Conservation (phyloP, 352 stramenopile species). For the Globisporangium takayamanum region DNA sequence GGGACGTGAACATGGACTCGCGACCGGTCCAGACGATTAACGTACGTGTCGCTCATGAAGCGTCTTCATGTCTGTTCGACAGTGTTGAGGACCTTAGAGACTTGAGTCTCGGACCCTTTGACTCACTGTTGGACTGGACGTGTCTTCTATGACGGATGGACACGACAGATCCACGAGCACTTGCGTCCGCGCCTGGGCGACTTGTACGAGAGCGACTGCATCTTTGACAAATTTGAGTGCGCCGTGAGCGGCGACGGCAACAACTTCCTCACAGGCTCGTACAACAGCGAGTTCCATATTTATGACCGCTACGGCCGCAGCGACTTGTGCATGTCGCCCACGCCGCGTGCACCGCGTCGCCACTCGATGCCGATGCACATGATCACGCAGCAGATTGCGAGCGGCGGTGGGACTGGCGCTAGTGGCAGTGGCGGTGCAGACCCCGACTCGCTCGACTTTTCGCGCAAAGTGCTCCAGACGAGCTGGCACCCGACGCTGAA, state of each 20-base stretch:
- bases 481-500: slow-evolving; percentile 79
- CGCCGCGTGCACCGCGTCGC: slow-evolving; percentile 35
- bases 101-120: not conserved
- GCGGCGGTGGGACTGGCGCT: slow-evolving; percentile 28
- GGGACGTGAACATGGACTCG: slow-evolving; percentile 94
- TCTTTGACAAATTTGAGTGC: slow-evolving; percentile 98
- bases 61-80: too few relatives aligned
- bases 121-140: not conserved
- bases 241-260: slow-evolving; percentile 87
- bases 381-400: slow-evolving; percentile 53
- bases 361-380: slow-evolving; percentile 66
- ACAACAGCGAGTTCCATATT: slow-evolving; percentile 93
- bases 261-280: slow-evolving; percentile 92
- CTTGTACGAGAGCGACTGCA: slow-evolving; percentile 94
- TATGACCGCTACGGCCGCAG: slow-evolving; percentile 80
- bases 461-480: slow-evolving; percentile 81
- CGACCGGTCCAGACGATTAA: slow-evolving; percentile 91
- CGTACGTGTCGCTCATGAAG: slow-evolving; percentile 33
- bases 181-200: slow-evolving; percentile 84
- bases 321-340: slow-evolving; percentile 66
- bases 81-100: too few relatives aligned
- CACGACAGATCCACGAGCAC: slow-evolving; percentile 86
- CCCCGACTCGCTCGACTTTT: slow-evolving; percentile 65
- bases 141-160: too few relatives aligned
- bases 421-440: slow-evolving; percentile 19